Percentiles rank a stretch among this genome's conserved stretches.
Conservation (phyloP, 2,329 filamentous ascomycete species). For the Sarocladium strictum region DNA sequence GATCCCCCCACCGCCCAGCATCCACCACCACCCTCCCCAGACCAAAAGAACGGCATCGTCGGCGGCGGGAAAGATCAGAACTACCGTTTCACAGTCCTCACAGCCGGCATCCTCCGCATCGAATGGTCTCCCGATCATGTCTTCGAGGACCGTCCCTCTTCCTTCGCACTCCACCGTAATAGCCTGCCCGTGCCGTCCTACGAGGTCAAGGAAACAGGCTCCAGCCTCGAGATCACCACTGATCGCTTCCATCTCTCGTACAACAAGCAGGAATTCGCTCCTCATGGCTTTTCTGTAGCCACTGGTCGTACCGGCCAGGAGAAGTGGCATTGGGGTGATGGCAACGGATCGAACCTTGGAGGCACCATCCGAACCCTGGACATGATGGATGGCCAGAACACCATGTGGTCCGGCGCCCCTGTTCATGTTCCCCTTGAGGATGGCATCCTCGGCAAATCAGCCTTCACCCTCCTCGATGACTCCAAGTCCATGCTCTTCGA, state of each 20-base stretch:
- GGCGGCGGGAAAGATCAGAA: conserved; percentile 19
- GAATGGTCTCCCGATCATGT: conserved; percentile 54
- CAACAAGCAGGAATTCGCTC: conserved; percentile 49
- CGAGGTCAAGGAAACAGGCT: conserved; percentile 37
- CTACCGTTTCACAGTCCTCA: conserved; percentile 56
- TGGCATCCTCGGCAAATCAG: conserved; percentile 44
- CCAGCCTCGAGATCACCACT: conserved; percentile 49
- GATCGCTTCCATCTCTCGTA: conserved; percentile 50
- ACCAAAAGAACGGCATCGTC: conserved; percentile 7
- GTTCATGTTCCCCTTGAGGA: conserved; percentile 23
- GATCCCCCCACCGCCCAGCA: not conserved
- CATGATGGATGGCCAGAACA: conserved; percentile 41
- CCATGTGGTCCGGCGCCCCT: conserved; percentile 21
- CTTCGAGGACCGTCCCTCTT: conserved; percentile 58
- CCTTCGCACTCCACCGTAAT: conserved; percentile 50
- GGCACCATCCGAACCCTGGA: conserved; percentile 52
- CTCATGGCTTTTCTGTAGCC: conserved; percentile 40
- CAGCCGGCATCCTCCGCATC: conserved; percentile 50
- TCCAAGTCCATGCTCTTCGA: conserved; percentile 51
- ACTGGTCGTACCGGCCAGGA: conserved; percentile 36
- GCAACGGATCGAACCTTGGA: conserved; percentile 31
- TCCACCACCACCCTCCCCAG: not conserved
- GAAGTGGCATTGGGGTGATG: conserved; percentile 47
- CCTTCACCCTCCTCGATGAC: conserved; percentile 49
- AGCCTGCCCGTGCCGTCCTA: conserved; percentile 38